phyloP scores from a whole-genome alignment of 139 green algal genomes.

The Yamagishiella unicocca region DNA sequence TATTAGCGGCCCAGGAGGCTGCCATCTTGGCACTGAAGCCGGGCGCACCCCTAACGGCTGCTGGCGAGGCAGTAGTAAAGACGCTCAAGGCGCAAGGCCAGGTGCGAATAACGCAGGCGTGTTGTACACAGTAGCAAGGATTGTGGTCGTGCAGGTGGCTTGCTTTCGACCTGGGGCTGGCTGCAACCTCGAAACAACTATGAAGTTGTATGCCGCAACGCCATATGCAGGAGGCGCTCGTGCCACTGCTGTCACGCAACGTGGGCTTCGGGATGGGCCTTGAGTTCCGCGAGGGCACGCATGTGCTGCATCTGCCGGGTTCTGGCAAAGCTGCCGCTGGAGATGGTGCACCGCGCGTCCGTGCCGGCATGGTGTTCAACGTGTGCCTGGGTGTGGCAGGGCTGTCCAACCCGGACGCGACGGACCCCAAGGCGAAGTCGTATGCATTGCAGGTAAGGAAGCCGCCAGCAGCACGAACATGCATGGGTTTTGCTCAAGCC shows the following conservation, averaged over 20 bases:
- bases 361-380: conserved; percentile 80
- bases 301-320: conserved; percentile 43
- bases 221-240: conserved; percentile 70
- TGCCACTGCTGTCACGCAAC: conserved; percentile 84
- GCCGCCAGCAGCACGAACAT: no score
- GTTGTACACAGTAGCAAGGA: no score
- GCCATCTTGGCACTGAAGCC: conserved; percentile 82
- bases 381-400: conserved; percentile 62
- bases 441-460: conserved; percentile 73
- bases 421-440: conserved; percentile 42
- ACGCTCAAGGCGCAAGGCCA: conserved; percentile 51
- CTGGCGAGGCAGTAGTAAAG: conserved; percentile 79
- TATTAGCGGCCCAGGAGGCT: conserved; percentile 81
- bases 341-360: conserved; percentile 42
- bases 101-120: conserved; percentile 34
- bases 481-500: no score
- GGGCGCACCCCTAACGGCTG: conserved; percentile 74
- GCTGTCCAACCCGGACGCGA: conserved; percentile 46
- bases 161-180: no score
- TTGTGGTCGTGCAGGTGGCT: no score
- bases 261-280: conserved; percentile 94
- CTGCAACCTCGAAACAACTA: no score
- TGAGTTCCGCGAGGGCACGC: conserved; percentile 79
- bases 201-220: no score
- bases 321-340: conserved; percentile 24